Percentiles rank a stretch among this genome's conserved stretches.
phyloP scores from a whole-genome alignment of 176 grass and related monocot species.

The Olyra latifolia region DNA sequence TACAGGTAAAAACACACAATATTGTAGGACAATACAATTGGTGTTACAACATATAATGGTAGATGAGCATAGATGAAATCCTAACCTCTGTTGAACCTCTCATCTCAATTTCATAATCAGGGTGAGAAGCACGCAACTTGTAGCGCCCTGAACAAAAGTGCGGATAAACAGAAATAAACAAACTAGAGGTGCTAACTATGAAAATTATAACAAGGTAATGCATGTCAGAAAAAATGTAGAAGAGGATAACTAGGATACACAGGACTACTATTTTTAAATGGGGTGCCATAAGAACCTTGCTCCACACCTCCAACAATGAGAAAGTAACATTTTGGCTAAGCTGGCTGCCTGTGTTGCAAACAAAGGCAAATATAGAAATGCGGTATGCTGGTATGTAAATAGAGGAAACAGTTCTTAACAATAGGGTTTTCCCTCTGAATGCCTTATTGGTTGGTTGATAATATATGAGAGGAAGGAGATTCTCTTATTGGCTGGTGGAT shows the following conservation, averaged over 20 bases:
- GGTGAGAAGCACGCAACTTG: conserved; percentile 74
- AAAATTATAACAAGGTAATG: conserved; percentile 10
- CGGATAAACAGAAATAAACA: conserved; percentile 18
- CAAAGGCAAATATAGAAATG: not conserved
- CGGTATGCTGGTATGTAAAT: not conserved
- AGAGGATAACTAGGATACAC: not conserved
- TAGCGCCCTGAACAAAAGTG: conserved; percentile 67
- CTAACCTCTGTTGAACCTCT: conserved; percentile 77
- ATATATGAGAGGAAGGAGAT: not conserved
- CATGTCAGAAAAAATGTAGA: conserved; percentile 13
- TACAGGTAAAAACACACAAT: conserved; percentile 39
- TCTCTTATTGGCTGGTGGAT: not conserved
- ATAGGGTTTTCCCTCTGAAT: not conserved
- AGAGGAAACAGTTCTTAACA: not conserved
- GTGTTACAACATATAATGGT: not conserved
- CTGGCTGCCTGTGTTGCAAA: not conserved
- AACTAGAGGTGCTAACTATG: not conserved
- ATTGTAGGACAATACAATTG: conserved; percentile 34
- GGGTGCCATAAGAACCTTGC: not conserved
- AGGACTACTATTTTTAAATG: conserved; percentile 17
- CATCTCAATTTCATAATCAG: conserved; percentile 74
- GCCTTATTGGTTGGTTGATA: not conserved
- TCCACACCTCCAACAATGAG: not conserved
- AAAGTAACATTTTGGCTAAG: not conserved
- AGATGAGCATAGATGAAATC: conserved; percentile 32